These are phyloP conservation scores for Oidiodendron maius DNA, from an alignment of 495 filamentous ascomycete species.

Conservation along the genomic window DNA sequence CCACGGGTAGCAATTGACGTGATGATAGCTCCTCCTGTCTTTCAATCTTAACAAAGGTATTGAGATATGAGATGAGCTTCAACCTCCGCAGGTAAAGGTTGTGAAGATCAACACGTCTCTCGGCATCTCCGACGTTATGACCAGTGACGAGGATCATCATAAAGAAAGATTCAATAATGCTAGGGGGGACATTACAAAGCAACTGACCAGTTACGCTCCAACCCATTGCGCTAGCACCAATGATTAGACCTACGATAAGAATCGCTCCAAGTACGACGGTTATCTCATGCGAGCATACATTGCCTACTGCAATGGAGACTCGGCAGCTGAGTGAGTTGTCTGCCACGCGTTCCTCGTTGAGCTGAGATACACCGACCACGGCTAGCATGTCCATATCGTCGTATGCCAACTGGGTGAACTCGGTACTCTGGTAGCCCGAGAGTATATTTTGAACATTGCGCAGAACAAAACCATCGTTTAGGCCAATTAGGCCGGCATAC, in stretches of 20 bases:
- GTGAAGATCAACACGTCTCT: conserved; percentile 18
- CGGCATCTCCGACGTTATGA: conserved; percentile 28
- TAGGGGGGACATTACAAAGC: conserved; percentile 35
- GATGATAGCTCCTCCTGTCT: too few species aligned
- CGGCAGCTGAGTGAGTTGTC: conserved; percentile 22
- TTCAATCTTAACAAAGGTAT: conserved; percentile 13
- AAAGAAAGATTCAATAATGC: conserved; percentile 35
- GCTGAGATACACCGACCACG: conserved; percentile 9
- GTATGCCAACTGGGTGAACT: conserved; percentile 15
- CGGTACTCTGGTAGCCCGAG: conserved; percentile 13
- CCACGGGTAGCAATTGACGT: too few species aligned
- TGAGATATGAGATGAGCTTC: conserved; percentile 12
- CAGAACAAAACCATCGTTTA: conserved; percentile 34
- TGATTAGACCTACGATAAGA: conserved; percentile 25
- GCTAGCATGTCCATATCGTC: conserved; percentile 17
- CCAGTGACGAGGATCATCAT: conserved; percentile 35
- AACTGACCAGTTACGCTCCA: conserved; percentile 36
- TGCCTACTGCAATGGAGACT: conserved; percentile 22
- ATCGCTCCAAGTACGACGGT: conserved; percentile 26
- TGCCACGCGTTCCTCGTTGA: conserved; percentile 12
- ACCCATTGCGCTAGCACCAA: conserved; percentile 29
- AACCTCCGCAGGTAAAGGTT: conserved; percentile 11
- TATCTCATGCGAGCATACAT: conserved; percentile 27
- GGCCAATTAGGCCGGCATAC: conserved; percentile 33
- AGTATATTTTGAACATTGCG: conserved; percentile 33